A percentile compares a stretch with the other conserved stretches of the same genome.
These are phyloP conservation scores for Chionographis japonica DNA, from an alignment of 106 monocot species.

Conservation along the genomic window DNA sequence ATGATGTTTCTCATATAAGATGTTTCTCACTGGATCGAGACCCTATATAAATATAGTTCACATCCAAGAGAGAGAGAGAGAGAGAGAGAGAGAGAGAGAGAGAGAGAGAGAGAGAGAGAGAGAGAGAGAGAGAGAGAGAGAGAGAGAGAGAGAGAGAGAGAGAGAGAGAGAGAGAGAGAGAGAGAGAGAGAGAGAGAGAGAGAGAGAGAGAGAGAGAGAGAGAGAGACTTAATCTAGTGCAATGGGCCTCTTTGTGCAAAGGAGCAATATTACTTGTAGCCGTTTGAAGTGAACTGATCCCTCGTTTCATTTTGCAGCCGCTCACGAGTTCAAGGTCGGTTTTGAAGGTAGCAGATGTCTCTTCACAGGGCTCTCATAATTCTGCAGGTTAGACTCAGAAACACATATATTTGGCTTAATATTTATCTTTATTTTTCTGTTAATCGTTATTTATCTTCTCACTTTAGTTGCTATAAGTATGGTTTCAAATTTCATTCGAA, in stretches of 20 bases:
- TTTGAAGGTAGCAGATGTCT: conserved; percentile 3
- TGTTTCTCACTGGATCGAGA: no score
- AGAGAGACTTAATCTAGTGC: background rate
- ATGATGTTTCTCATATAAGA: no score
- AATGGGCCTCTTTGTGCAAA: conserved; percentile 8
- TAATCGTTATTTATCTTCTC: background rate
- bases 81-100: conserved; percentile 2
- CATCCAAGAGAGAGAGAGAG: background rate
- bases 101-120: conserved; percentile 2
- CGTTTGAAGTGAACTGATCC: conserved; percentile 11
- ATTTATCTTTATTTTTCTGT: background rate
- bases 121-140: conserved; percentile 2
- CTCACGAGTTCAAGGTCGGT: background rate
- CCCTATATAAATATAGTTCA: no score
- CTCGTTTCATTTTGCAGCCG: conserved; percentile 8
- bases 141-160: conserved; percentile 2
- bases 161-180: conserved; percentile 2
- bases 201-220: conserved; percentile 8
- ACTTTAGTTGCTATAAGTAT: no score
- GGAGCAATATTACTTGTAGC: conserved; percentile 6
- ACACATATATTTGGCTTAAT: background rate
- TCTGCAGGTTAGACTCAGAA: conserved; percentile 17
- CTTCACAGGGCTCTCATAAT: conserved; percentile 9
- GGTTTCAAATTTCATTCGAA: no score
- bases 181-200: no score